phyloP scores from a whole-genome alignment of 805 yeast genomes.

The Nakazawaea ishiwadae region DNA sequence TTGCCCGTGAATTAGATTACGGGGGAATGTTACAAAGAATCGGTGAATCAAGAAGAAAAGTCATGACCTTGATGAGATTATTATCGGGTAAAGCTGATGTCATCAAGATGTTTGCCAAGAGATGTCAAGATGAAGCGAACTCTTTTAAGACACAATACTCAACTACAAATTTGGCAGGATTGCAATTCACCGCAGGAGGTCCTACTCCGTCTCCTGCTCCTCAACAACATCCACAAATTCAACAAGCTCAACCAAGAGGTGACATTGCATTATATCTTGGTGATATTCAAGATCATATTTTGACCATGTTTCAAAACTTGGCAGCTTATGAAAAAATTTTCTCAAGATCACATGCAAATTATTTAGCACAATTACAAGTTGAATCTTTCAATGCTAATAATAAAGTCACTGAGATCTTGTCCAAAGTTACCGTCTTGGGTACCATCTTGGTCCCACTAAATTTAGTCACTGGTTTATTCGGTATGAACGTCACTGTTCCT shows the following conservation, averaged over 20 bases:
- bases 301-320: slow-evolving; percentile 91
- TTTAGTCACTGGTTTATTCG: slow-evolving; percentile 85
- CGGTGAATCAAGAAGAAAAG: slow-evolving; percentile 86
- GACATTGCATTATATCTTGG: slow-evolving; percentile 91
- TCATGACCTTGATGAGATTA: slow-evolving; percentile 88
- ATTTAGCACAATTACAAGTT: slow-evolving; percentile 90
- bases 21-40: slow-evolving; percentile 73
- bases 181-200: background rate
- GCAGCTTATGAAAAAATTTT: slow-evolving; percentile 89
- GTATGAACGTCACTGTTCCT: slow-evolving; percentile 92
- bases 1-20: slow-evolving; percentile 70
- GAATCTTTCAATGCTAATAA: slow-evolving; percentile 85
- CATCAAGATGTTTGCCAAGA: slow-evolving; percentile 90
- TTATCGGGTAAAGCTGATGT: slow-evolving; percentile 95
- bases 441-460: slow-evolving; percentile 88
- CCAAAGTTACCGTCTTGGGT: slow-evolving; percentile 87
- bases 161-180: slow-evolving; percentile 10
- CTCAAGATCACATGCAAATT: slow-evolving; percentile 86
- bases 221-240: slow-evolving; percentile 7
- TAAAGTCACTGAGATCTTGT: slow-evolving; percentile 79
- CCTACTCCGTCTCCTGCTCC: background rate
- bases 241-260: slow-evolving; percentile 60
- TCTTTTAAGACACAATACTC: slow-evolving; percentile 3
- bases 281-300: slow-evolving; percentile 95
- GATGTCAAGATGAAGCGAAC: slow-evolving; percentile 75